These are phyloP conservation scores for Corchorus capsularis DNA, from an alignment of 345 rosid genomes.

Conservation along the genomic window DNA sequence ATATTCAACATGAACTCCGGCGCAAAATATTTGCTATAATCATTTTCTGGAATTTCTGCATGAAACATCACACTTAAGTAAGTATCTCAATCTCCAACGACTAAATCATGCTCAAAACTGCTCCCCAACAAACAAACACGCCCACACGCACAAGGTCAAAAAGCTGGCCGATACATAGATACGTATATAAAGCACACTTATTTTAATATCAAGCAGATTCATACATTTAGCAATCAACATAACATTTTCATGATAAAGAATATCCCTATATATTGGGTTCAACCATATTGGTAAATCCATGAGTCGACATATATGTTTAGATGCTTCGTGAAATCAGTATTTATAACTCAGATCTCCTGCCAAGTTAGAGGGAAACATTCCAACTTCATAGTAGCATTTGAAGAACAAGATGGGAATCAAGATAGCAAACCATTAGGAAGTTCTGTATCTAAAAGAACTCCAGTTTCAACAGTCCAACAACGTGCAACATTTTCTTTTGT, in stretches of 20 bases:
- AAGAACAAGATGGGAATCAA: neutral
- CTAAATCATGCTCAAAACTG: neutral
- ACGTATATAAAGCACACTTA: neutral
- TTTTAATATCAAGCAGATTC: neutral
- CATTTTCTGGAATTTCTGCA: constrained; percentile 94
- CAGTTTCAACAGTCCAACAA: constrained; percentile 98
- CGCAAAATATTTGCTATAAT: constrained; percentile 79
- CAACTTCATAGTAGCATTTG: neutral
- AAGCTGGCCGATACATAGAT: too few relatives aligned
- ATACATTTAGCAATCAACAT: neutral
- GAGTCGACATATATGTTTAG: neutral
- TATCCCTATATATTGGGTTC: neutral
- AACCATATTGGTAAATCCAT: neutral
- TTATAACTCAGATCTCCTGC: neutral
- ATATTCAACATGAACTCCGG: constrained; percentile 87
- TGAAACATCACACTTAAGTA: constrained; percentile 12
- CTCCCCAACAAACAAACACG: too few relatives aligned
- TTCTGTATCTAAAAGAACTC: constrained; percentile 85
- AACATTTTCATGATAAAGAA: neutral
- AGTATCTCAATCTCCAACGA: constrained; percentile 7
- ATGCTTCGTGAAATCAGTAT: neutral
- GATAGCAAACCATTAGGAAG: constrained; percentile 77
- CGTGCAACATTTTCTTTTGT: constrained; percentile 98
- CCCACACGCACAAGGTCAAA: too few relatives aligned
- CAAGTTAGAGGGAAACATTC: neutral